These are phyloP conservation scores for Hymenoscyphus occultus DNA, from an alignment of 2,329 filamentous ascomycete species.

Conservation along the genomic window DNA sequence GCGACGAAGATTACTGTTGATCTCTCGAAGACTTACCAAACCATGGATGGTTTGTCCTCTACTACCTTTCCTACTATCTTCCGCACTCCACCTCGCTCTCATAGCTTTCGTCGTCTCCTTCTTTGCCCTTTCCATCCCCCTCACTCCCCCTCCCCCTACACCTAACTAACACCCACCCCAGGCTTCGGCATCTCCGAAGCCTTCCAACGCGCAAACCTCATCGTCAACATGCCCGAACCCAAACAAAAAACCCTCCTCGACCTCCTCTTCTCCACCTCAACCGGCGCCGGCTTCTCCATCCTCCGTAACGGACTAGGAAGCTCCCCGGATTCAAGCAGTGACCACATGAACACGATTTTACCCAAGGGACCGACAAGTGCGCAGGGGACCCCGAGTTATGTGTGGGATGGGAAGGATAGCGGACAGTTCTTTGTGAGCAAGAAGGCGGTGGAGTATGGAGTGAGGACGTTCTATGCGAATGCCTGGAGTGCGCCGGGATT, in stretches of 20 bases:
- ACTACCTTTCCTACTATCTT: not conserved
- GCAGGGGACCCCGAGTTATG: constrained; percentile 41
- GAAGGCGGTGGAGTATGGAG: constrained; percentile 43
- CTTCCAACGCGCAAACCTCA: constrained; percentile 44
- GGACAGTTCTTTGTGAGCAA: constrained; percentile 52
- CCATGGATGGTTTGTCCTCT: constrained; percentile 37
- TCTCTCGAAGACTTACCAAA: constrained; percentile 29
- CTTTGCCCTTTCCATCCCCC: not conserved
- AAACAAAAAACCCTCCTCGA: constrained; percentile 42
- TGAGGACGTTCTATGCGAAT: constrained; percentile 47
- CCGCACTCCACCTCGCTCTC: too few species aligned
- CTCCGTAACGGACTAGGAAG: constrained; percentile 49
- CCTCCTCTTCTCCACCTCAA: constrained; percentile 44
- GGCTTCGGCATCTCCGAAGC: constrained; percentile 50
- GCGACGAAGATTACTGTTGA: constrained; percentile 29
- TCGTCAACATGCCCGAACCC: constrained; percentile 37
- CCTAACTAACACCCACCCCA: not conserved
- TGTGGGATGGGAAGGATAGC: constrained; percentile 45
- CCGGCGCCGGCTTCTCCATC: constrained; percentile 49
- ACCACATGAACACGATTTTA: constrained; percentile 42
- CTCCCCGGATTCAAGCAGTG: constrained; percentile 31
- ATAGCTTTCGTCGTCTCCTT: not conserved
- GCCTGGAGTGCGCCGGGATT: constrained; percentile 50
- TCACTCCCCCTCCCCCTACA: not conserved
- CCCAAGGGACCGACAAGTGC: constrained; percentile 45